These are phyloP conservation scores for Termitomyces heimii DNA, from an alignment of 768 basidiomycete species.

Conservation along the genomic window DNA sequence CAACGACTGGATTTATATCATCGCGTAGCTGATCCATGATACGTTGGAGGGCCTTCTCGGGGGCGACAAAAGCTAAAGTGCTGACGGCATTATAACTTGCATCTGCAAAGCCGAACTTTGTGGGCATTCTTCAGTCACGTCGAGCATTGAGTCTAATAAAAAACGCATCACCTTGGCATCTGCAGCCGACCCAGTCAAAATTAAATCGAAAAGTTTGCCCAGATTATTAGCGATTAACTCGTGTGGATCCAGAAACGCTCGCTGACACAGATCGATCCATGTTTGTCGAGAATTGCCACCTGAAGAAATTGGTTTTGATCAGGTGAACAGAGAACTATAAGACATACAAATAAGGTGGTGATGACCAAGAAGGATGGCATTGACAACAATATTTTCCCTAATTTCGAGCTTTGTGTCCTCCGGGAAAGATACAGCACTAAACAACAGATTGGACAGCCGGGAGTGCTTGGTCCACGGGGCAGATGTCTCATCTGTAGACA, in stretches of 20 bases:
- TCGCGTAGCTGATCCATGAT: slow-evolving; percentile 59
- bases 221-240: slow-evolving; percentile 47
- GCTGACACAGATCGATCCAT: slow-evolving; percentile 84
- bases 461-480: slow-evolving; percentile 42
- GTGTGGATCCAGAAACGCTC: slow-evolving; percentile 60
- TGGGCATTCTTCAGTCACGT: not conserved
- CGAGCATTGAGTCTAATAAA: not conserved
- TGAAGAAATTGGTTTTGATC: slow-evolving; percentile 8
- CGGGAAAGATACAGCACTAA: slow-evolving; percentile 41
- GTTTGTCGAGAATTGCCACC: slow-evolving; percentile 49
- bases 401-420: slow-evolving; percentile 33
- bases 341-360: slow-evolving; percentile 60
- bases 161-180: slow-evolving; percentile 37
- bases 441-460: slow-evolving; percentile 46
- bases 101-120: slow-evolving; percentile 44
- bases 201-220: slow-evolving; percentile 40
- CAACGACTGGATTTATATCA: slow-evolving; percentile 56
- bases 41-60: slow-evolving; percentile 58
- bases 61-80: slow-evolving; percentile 78
- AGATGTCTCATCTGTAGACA: slow-evolving; percentile 24
- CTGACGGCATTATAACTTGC: slow-evolving; percentile 73
- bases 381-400: slow-evolving; percentile 41
- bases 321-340: not conserved
- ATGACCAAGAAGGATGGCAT: slow-evolving; percentile 66
- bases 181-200: slow-evolving; percentile 41